These are phyloP conservation scores for Candida orba DNA, from an alignment of 805 yeast genomes.

Conservation along the genomic window DNA sequence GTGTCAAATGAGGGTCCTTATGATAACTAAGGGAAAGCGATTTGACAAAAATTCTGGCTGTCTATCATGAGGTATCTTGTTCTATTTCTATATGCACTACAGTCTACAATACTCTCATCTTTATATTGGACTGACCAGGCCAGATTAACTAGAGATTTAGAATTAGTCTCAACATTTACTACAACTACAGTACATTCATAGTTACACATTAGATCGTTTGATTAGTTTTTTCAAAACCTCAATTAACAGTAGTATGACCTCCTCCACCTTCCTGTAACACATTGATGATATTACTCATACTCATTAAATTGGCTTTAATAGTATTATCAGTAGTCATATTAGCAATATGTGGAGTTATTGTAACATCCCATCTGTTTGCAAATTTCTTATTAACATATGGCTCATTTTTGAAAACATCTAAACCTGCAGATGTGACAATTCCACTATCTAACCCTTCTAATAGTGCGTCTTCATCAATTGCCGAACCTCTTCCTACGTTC, in stretches of 20 bases:
- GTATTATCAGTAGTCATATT: conserved; percentile 51
- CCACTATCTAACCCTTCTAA: conserved; percentile 54
- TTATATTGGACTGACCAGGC: no score
- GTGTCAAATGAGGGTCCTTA: no score
- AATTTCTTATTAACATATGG: conserved; percentile 46
- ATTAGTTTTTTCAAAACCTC: neutral
- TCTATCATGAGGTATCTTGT: no score
- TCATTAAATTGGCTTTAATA: conserved; percentile 39
- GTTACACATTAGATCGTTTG: neutral
- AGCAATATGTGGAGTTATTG: conserved; percentile 66
- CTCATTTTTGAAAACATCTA: conserved; percentile 67
- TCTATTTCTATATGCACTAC: no score
- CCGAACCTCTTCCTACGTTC: conserved; percentile 70
- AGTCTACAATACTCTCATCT: no score
- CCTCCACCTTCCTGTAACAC: conserved; percentile 34
- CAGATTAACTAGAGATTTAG: no score
- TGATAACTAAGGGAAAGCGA: no score
- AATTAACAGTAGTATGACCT: conserved; percentile 26
- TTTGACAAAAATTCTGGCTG: no score
- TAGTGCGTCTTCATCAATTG: conserved; percentile 61
- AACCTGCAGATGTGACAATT: conserved; percentile 56
- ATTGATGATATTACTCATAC: conserved; percentile 47
- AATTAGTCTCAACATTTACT: no score
- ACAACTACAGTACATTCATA: neutral
- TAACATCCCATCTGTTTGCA: conserved; percentile 51